Evolutionary conservation across 2,329 filamentous ascomycete genomes (phyloP), one percentile per base, ranked within the genome.

Genomic region (Purpureocillium lavendulum): DNA sequence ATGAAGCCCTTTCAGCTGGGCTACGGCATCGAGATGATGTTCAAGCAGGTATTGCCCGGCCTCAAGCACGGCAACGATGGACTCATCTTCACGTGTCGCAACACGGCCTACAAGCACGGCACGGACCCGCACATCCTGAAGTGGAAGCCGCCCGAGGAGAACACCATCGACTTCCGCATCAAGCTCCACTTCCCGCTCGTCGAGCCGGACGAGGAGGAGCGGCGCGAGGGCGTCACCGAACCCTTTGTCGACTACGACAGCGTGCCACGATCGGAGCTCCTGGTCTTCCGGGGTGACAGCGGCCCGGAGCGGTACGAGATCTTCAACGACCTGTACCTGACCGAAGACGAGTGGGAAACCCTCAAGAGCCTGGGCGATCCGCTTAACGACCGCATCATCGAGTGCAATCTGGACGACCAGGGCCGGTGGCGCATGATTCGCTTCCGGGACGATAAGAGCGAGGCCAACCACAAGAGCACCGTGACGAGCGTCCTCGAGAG

Each of bases 121-220:
- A 98, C 92, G 11, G 92, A 98, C 61, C 77, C 78, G 36, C 83
- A 95, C 59, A 98, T 96, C 46, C 70, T 98, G 30, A 98, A 98
- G 62, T 98, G 92, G 92, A 98, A 98, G 64, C 88, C 90, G 1
- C 87, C 87, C 4, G 73, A 86, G 48, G 92, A 98, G 60, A 98
- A 98, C 66, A 94, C 88, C 0, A 80, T 98, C 50, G 92, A 98
- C 59, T 96, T 95, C 60, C 77, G 84, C 32, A 73, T 97, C 51
- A 77, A 76, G 38, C 73, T 98, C 33, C 70, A 75, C 11, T 97
- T 96, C 53, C 84, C 84, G 0, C 56, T 70, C 1, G 69, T 83
- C n/a, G 74, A 85, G 43, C 82, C 83, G 1, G 76, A 82, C 52
- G 73, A 77, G 12, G 63, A 70, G 13, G 84, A 92, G 50, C 75